Evolutionary conservation across 768 basidiomycete genomes (phyloP).

Genomic region (Filobasidium floriforme): DNA sequence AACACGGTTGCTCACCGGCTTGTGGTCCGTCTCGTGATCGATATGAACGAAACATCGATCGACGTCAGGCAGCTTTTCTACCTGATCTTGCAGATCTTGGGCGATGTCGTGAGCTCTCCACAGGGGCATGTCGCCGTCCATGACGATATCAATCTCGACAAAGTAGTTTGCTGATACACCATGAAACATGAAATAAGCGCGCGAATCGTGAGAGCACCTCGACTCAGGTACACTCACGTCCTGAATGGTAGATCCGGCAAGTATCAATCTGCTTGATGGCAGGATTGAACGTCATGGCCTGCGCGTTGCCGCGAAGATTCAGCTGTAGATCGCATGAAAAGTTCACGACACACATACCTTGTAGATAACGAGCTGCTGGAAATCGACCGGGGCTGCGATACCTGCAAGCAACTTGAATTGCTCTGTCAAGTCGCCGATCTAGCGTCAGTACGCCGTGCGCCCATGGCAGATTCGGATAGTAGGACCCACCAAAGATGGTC

Average conservation of each 20-base stretch:
- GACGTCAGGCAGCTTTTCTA: constrained; percentile 80
- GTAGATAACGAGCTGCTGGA: constrained; percentile 79
- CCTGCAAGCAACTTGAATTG: constrained; percentile 86
- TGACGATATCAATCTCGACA: constrained; percentile 91
- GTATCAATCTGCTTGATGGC: constrained; percentile 84
- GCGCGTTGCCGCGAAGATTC: background rate
- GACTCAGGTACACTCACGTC: no score
- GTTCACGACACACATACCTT: constrained; percentile 48
- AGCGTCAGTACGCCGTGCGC: no score
- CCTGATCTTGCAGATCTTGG: constrained; percentile 39
- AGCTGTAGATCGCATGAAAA: background rate
- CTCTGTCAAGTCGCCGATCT: no score
- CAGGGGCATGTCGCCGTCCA: constrained; percentile 77
- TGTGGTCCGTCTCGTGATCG: constrained; percentile 84
- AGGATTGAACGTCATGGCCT: constrained; percentile 72
- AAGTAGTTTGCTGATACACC: constrained; percentile 66
- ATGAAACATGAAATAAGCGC: no score
- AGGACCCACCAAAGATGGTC: constrained; percentile 55
- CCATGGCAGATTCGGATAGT: background rate
- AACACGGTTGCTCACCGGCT: constrained; percentile 48
- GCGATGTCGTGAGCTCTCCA: constrained; percentile 53
- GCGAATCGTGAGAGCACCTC: no score
- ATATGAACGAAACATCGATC: constrained; percentile 92
- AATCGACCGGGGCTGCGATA: constrained; percentile 83
- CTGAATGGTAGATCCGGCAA: constrained; percentile 75